These are phyloP conservation scores for Nannochloropsis salina DNA, from an alignment of 108 stramenopile genomes.

Conservation along the genomic window DNA sequence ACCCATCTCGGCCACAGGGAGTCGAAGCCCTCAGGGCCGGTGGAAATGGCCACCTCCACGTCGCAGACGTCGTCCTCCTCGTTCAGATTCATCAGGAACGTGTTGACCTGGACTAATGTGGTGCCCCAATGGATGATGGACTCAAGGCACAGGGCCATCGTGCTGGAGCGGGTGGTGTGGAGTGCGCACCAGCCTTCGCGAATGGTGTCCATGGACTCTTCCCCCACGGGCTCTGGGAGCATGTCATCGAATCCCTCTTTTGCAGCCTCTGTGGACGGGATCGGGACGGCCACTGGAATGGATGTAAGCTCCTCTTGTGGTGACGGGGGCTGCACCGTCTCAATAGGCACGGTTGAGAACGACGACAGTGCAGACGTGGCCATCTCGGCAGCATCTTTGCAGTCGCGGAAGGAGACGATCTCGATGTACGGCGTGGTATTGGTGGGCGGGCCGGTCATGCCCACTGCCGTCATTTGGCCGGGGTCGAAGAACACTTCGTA, in stretches of 20 bases:
- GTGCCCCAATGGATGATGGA: constrained; percentile 13
- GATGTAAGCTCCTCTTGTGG: not conserved
- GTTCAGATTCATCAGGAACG: not conserved
- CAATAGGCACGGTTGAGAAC: not conserved
- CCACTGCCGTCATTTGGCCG: not conserved
- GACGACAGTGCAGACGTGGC: not conserved
- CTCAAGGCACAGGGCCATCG: not conserved
- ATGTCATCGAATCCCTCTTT: not conserved
- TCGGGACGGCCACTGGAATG: not conserved
- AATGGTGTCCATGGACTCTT: not conserved
- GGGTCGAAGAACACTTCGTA: constrained; percentile 15
- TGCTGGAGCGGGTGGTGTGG: not conserved
- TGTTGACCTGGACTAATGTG: not conserved
- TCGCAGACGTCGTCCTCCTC: not conserved
- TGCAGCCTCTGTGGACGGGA: not conserved
- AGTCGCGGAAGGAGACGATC: constrained; percentile 8
- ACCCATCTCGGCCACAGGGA: constrained; percentile 1
- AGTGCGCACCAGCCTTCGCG: constrained; percentile 1
- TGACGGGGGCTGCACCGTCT: not conserved
- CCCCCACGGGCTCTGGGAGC: not conserved
- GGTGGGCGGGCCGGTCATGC: constrained; percentile 10
- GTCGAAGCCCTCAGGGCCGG: not conserved
- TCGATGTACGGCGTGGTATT: not conserved
- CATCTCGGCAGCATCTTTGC: constrained; percentile 7
- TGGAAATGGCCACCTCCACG: not conserved